phyloP scores from a whole-genome alignment of 2,329 filamentous ascomycete species.

The Aspergillus melleus region DNA sequence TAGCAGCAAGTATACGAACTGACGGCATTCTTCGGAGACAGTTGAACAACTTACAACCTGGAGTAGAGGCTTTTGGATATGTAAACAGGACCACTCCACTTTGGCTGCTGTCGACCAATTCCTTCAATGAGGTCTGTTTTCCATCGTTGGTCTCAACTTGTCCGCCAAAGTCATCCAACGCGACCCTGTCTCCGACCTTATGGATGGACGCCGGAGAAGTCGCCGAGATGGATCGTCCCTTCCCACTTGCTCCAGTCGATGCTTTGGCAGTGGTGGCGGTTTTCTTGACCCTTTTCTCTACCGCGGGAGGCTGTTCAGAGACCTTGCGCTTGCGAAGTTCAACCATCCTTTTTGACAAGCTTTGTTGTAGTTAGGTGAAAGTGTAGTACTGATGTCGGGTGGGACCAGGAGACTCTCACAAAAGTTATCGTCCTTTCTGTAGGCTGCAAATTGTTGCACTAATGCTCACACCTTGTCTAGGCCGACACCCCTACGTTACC shows the following conservation, averaged over 20 bases:
- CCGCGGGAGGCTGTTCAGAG: constrained; percentile 45
- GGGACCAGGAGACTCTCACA: too few relatives aligned
- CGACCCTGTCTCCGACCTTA: constrained; percentile 53
- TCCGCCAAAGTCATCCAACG: constrained; percentile 58
- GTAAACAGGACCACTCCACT: constrained; percentile 89
- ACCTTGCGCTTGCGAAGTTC: constrained; percentile 65
- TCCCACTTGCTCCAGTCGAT: not conserved
- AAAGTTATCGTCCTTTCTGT: too few relatives aligned
- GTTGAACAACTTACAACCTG: constrained; percentile 72
- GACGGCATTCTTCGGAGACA: not conserved
- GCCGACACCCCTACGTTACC: too few relatives aligned
- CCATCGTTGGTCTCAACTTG: constrained; percentile 86
- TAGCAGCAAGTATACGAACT: too few relatives aligned
- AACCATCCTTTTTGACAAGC: constrained; percentile 38
- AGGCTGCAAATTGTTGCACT: too few relatives aligned
- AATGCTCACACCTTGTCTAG: too few relatives aligned
- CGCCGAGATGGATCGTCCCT: not conserved
- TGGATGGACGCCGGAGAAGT: constrained; percentile 15
- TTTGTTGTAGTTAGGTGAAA: not conserved
- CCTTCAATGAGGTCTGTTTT: constrained; percentile 73
- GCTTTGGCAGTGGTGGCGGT: not conserved
- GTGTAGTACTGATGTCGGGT: not conserved
- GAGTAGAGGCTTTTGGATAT: constrained; percentile 91
- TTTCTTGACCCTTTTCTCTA: constrained; percentile 30
- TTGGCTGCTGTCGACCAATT: constrained; percentile 79